These are phyloP conservation scores for Vitis hybrid DNA, from an alignment of 177 flowering plant species.

Conservation along the genomic window DNA sequence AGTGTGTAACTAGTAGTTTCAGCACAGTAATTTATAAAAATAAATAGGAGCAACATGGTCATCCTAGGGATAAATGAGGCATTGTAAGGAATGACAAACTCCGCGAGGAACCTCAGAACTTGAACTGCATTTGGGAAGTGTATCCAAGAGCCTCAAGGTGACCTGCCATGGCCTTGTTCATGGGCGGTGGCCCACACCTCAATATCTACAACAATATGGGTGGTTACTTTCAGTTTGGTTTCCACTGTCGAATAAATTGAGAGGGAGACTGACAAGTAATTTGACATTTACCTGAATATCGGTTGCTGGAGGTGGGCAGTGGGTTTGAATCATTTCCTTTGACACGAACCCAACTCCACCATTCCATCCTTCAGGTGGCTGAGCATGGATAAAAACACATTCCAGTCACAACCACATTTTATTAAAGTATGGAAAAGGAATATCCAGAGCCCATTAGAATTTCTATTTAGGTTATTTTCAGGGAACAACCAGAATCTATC, in stretches of 20 bases:
- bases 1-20: background rate
- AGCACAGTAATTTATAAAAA: background rate
- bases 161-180: slow-evolving; percentile 91
- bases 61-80: background rate
- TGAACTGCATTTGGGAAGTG: slow-evolving; percentile 65
- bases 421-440: background rate
- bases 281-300: slow-evolving; percentile 54
- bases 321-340: slow-evolving; percentile 81
- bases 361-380: slow-evolving; percentile 90
- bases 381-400: slow-evolving; percentile 2
- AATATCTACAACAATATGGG: slow-evolving; percentile 40
- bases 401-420: background rate
- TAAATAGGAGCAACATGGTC: background rate
- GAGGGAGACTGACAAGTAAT: background rate
- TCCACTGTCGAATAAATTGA: no score
- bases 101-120: slow-evolving; percentile 36
- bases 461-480: background rate
- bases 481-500: no score
- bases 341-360: slow-evolving; percentile 87
- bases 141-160: slow-evolving; percentile 67
- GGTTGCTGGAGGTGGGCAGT: slow-evolving; percentile 77
- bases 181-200: slow-evolving; percentile 86
- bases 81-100: background rate
- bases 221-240: background rate
- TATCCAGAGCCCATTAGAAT: background rate